Evolutionary conservation across 2,329 filamentous ascomycete genomes (phyloP).

Genomic region (Diplodia intermedia): DNA sequence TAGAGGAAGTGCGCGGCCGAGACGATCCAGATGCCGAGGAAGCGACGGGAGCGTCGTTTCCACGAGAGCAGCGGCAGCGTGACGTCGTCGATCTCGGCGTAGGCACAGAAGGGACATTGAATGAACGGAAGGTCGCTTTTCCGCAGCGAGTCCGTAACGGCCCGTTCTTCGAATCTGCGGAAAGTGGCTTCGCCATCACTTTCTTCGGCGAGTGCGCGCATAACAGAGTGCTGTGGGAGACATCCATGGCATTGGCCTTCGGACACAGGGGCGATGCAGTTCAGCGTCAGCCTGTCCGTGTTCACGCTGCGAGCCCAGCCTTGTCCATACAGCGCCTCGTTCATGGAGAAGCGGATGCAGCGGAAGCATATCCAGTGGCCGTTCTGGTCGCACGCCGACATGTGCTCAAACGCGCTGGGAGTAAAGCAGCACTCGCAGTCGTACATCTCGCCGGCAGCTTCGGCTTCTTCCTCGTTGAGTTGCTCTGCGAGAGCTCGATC

Average conservation of each 20-base stretch:
- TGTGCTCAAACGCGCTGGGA: slow-evolving; percentile 73
- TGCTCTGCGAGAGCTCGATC: slow-evolving; percentile 54
- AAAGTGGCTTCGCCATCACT: slow-evolving; percentile 75
- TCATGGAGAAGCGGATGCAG: slow-evolving; percentile 81
- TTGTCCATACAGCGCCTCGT: slow-evolving; percentile 91
- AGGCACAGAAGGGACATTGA: slow-evolving; percentile 88
- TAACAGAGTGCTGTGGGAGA: slow-evolving; percentile 72
- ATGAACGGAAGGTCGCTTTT: slow-evolving; percentile 77
- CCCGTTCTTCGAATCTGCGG: slow-evolving; percentile 76
- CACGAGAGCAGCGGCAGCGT: slow-evolving; percentile 33
- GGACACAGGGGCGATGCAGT: slow-evolving; percentile 78
- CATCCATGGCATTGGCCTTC: slow-evolving; percentile 70
- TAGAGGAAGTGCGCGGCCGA: slow-evolving; percentile 5
- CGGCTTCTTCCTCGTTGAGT: slow-evolving; percentile 58
- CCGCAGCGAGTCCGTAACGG: slow-evolving; percentile 77
- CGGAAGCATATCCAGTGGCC: slow-evolving; percentile 80
- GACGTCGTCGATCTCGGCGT: slow-evolving; percentile 79
- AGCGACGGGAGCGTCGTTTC: slow-evolving; percentile 51
- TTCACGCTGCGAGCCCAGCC: slow-evolving; percentile 86
- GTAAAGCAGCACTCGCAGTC: slow-evolving; percentile 84
- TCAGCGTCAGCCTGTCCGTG: slow-evolving; percentile 72
- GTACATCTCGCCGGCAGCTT: slow-evolving; percentile 56
- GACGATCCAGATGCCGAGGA: slow-evolving; percentile 3
- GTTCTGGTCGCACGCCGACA: slow-evolving; percentile 71
- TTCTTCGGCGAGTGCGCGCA: slow-evolving; percentile 73